A percentile compares a stretch with the other conserved stretches of the same genome.
Conservation (phyloP, 345 rosid species). For the Viola odorata region DNA sequence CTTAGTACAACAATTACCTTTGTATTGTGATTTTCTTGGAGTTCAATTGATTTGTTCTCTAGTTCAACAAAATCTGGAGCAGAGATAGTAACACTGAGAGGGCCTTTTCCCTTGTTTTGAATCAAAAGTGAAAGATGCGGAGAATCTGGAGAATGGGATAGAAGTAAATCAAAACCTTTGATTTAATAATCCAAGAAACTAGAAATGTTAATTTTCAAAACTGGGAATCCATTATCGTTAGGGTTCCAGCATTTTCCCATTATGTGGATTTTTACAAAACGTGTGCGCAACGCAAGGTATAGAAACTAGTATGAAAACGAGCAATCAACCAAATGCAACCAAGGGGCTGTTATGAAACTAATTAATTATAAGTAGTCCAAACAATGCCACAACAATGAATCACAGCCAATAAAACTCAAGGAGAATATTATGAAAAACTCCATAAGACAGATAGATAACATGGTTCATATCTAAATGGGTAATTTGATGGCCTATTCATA, state of each 20-base stretch:
- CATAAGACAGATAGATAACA: too few species aligned
- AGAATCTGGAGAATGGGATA: slow-evolving; percentile 42
- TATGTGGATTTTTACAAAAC: not conserved
- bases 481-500: too few species aligned
- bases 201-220: not conserved
- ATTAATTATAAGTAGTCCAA: too few species aligned
- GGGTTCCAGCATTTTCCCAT: not conserved
- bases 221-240: not conserved
- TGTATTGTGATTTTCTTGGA: slow-evolving; percentile 37
- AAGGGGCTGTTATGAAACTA: too few species aligned
- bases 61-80: slow-evolving; percentile 50
- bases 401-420: too few species aligned
- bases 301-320: too few species aligned
- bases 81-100: slow-evolving; percentile 41
- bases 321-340: too few species aligned
- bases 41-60: slow-evolving; percentile 43
- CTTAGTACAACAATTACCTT: slow-evolving; percentile 32
- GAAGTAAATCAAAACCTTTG: slow-evolving; percentile 13
- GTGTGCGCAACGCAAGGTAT: too few species aligned
- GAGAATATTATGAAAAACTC: too few species aligned
- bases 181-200: not conserved
- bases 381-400: too few species aligned
- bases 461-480: too few species aligned
- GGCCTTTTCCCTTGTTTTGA: slow-evolving; percentile 53
- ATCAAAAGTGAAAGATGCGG: slow-evolving; percentile 63